Evolutionary conservation across 2,329 filamentous ascomycete genomes (phyloP).

Genomic region (Orbilia oligospora): DNA sequence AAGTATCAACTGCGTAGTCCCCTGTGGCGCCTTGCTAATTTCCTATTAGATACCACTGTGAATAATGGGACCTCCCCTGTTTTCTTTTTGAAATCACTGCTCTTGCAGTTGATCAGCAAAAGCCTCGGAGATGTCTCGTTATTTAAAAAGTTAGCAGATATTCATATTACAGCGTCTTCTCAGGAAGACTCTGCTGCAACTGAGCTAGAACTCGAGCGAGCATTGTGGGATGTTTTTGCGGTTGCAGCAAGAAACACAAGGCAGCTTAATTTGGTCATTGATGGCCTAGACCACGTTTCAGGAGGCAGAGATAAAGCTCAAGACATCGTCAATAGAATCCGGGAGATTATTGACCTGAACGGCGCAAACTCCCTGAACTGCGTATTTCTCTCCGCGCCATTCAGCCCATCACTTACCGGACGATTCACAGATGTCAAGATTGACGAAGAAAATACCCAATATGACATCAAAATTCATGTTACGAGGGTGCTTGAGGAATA

Average conservation of each 20-base stretch:
- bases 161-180: slow-evolving; percentile 32
- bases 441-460: slow-evolving; percentile 41
- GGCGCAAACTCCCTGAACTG: slow-evolving; percentile 45
- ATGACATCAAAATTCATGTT: slow-evolving; percentile 48
- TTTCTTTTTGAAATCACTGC: slow-evolving; percentile 39
- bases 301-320: slow-evolving; percentile 39
- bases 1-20: neutral
- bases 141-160: slow-evolving; percentile 48
- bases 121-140: slow-evolving; percentile 42
- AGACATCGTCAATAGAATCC: slow-evolving; percentile 37
- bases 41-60: slow-evolving; percentile 4
- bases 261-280: slow-evolving; percentile 48
- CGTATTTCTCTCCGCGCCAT: slow-evolving; percentile 34
- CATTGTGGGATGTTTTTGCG: slow-evolving; percentile 47
- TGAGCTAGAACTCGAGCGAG: slow-evolving; percentile 25
- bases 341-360: slow-evolving; percentile 44
- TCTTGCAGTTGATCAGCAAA: slow-evolving; percentile 43
- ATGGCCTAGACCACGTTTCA: slow-evolving; percentile 36
- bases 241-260: slow-evolving; percentile 37
- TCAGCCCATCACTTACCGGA: slow-evolving; percentile 5
- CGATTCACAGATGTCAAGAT: slow-evolving; percentile 33
- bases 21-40: neutral
- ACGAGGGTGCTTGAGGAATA: slow-evolving; percentile 30
- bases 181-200: neutral
- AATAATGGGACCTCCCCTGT: slow-evolving; percentile 28